A percentile compares a stretch with the other conserved stretches of the same genome.
Conservation (phyloP, 805 yeast species). For the Pichia exigua region DNA sequence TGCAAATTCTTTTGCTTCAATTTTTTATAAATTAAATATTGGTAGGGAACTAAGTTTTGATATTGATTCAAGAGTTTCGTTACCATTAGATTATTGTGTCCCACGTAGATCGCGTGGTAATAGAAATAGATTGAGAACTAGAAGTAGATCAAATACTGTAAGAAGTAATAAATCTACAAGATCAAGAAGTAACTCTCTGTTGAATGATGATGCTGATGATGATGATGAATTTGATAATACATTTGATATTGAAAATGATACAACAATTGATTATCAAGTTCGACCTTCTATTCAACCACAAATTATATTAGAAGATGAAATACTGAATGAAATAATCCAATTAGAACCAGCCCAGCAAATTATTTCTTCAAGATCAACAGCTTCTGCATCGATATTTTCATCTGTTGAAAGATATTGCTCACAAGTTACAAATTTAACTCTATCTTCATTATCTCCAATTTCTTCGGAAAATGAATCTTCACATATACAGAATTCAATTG, state of each 20-base stretch:
- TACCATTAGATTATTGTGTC: slow-evolving; percentile 24
- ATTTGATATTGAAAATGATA: neutral
- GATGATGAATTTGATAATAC: slow-evolving; percentile 11
- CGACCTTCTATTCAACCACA: slow-evolving; percentile 7
- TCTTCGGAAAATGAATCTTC: slow-evolving; percentile 2
- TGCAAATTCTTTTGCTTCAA: slow-evolving; percentile 20
- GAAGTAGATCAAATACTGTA: neutral
- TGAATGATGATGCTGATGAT: slow-evolving; percentile 8
- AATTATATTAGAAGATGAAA: slow-evolving; percentile 9
- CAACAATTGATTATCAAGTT: slow-evolving; percentile 1
- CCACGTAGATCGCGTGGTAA: slow-evolving; percentile 21
- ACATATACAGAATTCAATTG: neutral
- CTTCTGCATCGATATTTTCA: slow-evolving; percentile 9
- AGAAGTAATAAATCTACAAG: slow-evolving; percentile 4
- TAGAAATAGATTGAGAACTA: neutral
- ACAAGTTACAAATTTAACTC: slow-evolving; percentile 2
- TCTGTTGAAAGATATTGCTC: slow-evolving; percentile 7
- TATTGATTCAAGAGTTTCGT: slow-evolving; percentile 19
- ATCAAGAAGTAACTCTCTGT: slow-evolving; percentile 7
- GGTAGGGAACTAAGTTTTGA: slow-evolving; percentile 28
- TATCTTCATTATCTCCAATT: slow-evolving; percentile 6
- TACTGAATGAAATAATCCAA: slow-evolving; percentile 5
- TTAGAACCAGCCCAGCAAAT: slow-evolving; percentile 9
- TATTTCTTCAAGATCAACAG: slow-evolving; percentile 3
- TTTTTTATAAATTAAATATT: slow-evolving; percentile 27